phyloP scores from a whole-genome alignment of 495 filamentous ascomycete genomes.

The Friedmanniomyces simplex region DNA sequence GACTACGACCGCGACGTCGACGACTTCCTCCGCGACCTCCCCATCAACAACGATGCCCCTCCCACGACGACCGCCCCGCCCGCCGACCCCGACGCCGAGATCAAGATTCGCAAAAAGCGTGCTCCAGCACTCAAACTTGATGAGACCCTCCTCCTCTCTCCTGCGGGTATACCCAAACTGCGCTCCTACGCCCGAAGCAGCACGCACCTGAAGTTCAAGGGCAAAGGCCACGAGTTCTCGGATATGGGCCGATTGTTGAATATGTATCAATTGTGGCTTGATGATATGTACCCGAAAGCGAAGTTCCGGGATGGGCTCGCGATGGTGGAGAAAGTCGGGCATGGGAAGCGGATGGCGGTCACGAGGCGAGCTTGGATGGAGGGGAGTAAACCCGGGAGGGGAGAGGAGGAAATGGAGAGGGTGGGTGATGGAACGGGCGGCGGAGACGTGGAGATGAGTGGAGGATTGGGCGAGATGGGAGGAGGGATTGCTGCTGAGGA shows the following conservation, averaged over 20 bases:
- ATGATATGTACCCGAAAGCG: slow-evolving; percentile 88
- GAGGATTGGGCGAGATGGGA: slow-evolving; percentile 1
- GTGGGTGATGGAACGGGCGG: not conserved
- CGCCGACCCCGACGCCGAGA: slow-evolving; percentile 63
- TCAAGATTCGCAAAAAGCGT: slow-evolving; percentile 67
- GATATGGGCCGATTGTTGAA: slow-evolving; percentile 74
- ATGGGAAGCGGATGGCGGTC: slow-evolving; percentile 61
- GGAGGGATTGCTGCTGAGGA: not conserved
- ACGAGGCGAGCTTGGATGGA: slow-evolving; percentile 81
- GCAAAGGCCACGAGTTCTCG: slow-evolving; percentile 92
- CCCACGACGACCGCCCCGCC: slow-evolving; percentile 29
- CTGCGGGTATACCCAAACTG: slow-evolving; percentile 73
- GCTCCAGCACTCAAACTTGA: slow-evolving; percentile 76
- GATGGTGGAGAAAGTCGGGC: slow-evolving; percentile 90
- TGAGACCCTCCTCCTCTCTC: slow-evolving; percentile 65
- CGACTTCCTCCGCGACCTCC: slow-evolving; percentile 38
- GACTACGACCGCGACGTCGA: slow-evolving; percentile 53
- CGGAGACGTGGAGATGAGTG: not conserved
- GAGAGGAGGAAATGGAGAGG: slow-evolving; percentile 6
- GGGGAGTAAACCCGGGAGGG: slow-evolving; percentile 44
- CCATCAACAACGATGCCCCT: slow-evolving; percentile 19
- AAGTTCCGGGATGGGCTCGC: slow-evolving; percentile 82
- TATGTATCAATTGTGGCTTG: slow-evolving; percentile 94
- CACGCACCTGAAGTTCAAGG: slow-evolving; percentile 62
- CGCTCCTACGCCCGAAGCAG: slow-evolving; percentile 53